phyloP scores from a whole-genome alignment of 1,284 basidiomycete species.

The Cryptococcus floricola region DNA sequence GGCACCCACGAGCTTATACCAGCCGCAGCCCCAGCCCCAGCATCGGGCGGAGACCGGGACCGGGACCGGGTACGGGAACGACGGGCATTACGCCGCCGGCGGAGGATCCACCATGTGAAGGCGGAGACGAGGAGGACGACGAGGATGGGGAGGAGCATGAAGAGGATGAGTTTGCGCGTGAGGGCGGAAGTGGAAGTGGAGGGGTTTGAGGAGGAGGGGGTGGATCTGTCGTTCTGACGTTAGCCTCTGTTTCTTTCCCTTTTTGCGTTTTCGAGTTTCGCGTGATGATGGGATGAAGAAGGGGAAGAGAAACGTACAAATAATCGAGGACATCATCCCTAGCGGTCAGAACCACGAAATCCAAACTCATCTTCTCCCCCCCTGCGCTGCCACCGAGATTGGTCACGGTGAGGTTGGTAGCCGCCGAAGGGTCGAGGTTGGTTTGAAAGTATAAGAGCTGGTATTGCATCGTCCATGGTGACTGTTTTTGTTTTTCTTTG shows the following conservation, averaged over 20 bases:
- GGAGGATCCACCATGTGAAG: constrained; percentile 5
- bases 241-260: no score
- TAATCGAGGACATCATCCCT: constrained; percentile 9
- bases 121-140: constrained; percentile 6
- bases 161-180: constrained; percentile 24
- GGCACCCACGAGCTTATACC: no score
- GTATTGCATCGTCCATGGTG: constrained; percentile 27
- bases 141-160: constrained; percentile 17
- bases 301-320: neutral
- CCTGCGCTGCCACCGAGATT: constrained; percentile 16
- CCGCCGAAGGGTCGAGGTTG: constrained; percentile 13
- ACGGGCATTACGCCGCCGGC: constrained; percentile 7
- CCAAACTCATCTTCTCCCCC: constrained; percentile 19
- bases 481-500: constrained; percentile 8
- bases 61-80: no score
- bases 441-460: constrained; percentile 34
- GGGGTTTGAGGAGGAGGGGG: neutral
- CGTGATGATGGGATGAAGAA: no score
- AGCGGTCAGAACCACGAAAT: constrained; percentile 32
- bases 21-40: no score
- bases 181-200: constrained; percentile 22
- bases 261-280: no score
- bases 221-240: no score
- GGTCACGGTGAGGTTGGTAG: constrained; percentile 26
- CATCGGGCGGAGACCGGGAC: no score